A percentile compares a stretch with the other conserved stretches of the same genome.
Evolutionary conservation across 306 rosid genomes (phyloP).

Genomic region (Corylus americana): DNA sequence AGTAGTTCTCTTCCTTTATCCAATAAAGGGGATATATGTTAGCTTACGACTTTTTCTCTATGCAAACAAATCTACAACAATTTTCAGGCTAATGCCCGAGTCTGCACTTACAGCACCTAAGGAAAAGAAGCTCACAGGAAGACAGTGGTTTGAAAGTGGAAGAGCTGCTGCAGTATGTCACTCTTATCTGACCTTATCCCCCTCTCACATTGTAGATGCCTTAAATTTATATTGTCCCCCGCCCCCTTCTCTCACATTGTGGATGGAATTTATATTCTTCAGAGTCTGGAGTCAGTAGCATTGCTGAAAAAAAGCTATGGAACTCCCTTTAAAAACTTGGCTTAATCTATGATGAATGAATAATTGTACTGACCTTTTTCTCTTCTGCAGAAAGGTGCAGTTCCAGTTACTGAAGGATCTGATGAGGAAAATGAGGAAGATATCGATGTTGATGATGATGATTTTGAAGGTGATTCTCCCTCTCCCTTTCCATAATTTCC

Average conservation of each 20-base stretch:
- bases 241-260: not conserved
- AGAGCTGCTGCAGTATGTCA: slow-evolving; percentile 59
- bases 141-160: slow-evolving; percentile 99
- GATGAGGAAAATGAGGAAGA: slow-evolving; percentile 84
- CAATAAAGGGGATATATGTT: not conserved
- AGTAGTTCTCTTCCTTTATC: not conserved
- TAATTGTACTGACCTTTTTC: slow-evolving; percentile 1
- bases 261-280: too few relatives aligned
- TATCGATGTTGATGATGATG: slow-evolving; percentile 85
- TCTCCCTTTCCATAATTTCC: not conserved
- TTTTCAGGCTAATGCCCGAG: slow-evolving; percentile 94
- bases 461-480: slow-evolving; percentile 74
- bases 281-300: not conserved
- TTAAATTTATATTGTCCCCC: not conserved
- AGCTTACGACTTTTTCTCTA: not conserved
- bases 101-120: slow-evolving; percentile 80
- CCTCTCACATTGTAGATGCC: slow-evolving; percentile 16
- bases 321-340: not conserved
- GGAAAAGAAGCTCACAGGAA: slow-evolving; percentile 90
- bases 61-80: slow-evolving; percentile 16
- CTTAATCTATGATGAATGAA: not conserved
- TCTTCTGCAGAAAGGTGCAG: slow-evolving; percentile 68
- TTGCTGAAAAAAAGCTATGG: slow-evolving; percentile 1
- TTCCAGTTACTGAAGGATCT: slow-evolving; percentile 53
- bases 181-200: slow-evolving; percentile 8